Conservation (phyloP, 768 basidiomycete genomes). For the Agrocybe pediades region DNA sequence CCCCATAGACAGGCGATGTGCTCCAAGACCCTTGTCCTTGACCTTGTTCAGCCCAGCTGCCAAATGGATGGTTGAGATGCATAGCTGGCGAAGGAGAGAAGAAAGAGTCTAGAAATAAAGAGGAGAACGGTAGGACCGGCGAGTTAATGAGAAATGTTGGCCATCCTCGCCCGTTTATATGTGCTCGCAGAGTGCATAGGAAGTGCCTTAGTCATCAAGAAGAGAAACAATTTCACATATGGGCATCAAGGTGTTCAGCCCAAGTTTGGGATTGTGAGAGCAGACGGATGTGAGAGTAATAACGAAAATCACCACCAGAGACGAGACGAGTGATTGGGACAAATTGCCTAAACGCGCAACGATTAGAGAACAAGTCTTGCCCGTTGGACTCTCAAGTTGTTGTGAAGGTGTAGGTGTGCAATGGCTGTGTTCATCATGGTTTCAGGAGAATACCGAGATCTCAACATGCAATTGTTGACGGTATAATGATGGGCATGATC, state of each 20-base stretch:
- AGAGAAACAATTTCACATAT: not conserved
- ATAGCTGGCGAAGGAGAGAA: conserved; percentile 11
- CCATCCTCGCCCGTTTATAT: conserved; percentile 1
- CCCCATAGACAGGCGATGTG: conserved; percentile 61
- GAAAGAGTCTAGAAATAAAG: not conserved
- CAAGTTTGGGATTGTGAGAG: not conserved
- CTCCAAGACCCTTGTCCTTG: conserved; percentile 24
- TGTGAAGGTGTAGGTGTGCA: not conserved
- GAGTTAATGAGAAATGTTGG: conserved; percentile 2
- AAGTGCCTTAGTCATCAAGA: not conserved
- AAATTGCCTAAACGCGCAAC: not conserved
- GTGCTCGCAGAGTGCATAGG: not conserved
- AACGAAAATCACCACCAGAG: not conserved
- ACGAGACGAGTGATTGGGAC: not conserved
- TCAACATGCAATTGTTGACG: not conserved
- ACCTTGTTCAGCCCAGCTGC: conserved; percentile 33
- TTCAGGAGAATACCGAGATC: conserved; percentile 2
- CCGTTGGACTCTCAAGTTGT: not conserved
- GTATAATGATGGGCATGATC: not conserved
- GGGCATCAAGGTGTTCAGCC: conserved; percentile 15
- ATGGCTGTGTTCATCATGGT: conserved; percentile 5
- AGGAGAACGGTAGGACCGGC: not conserved
- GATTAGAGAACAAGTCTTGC: not conserved
- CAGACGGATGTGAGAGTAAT: not conserved
- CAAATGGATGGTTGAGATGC: conserved; percentile 41